Conservation (phyloP, 768 basidiomycete genomes). For the Artomyces pyxidatus region DNA sequence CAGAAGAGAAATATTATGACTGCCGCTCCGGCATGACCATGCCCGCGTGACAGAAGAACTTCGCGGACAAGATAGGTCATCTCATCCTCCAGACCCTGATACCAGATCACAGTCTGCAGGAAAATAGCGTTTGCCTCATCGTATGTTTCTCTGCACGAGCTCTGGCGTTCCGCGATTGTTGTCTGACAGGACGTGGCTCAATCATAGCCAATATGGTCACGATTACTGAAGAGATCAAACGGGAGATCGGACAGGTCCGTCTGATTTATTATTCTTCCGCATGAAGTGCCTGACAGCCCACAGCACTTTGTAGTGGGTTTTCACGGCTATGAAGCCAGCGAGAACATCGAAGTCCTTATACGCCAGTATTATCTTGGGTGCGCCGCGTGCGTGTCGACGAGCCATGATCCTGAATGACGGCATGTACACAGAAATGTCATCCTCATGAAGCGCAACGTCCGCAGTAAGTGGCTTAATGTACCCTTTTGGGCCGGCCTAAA, state of each 20-base stretch:
- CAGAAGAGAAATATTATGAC: no score
- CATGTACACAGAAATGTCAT: slow-evolving; percentile 40
- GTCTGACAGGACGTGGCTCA: no score
- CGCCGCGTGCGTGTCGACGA: slow-evolving; percentile 3
- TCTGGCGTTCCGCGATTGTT: no score
- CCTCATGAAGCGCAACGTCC: slow-evolving; percentile 60
- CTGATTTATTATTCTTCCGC: no score
- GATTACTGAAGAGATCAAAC: slow-evolving; percentile 17
- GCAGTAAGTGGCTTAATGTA: slow-evolving; percentile 28
- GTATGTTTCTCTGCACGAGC: no score
- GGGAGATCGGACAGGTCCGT: slow-evolving; percentile 23
- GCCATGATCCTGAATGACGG: not conserved
- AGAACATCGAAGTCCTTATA: slow-evolving; percentile 49
- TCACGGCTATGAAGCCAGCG: slow-evolving; percentile 44
- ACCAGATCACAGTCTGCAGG: no score
- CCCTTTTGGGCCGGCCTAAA: not conserved
- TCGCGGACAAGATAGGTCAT: no score
- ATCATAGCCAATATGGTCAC: slow-evolving; percentile 10
- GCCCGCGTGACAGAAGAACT: no score
- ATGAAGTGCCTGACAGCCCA: not conserved
- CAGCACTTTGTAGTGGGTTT: slow-evolving; percentile 72
- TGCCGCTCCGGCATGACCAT: no score
- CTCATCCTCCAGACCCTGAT: no score
- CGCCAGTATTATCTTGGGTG: slow-evolving; percentile 54
- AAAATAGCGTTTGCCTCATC: no score